These are phyloP conservation scores for Corymbia maculata DNA, from an alignment of 345 rosid species.

Conservation along the genomic window DNA sequence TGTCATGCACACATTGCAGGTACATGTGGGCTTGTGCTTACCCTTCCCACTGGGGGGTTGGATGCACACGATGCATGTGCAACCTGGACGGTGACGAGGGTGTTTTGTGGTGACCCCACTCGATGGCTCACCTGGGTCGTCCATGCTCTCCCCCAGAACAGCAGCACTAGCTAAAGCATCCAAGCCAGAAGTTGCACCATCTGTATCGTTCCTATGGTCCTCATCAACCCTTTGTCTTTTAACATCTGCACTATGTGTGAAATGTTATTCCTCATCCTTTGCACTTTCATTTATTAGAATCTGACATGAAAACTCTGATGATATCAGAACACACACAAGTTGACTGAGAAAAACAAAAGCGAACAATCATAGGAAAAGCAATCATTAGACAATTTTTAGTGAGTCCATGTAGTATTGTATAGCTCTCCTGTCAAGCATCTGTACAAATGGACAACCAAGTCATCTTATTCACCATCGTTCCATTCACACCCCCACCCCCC, in stretches of 20 bases:
- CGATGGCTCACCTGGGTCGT: conserved; percentile 33
- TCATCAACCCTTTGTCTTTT: conserved; percentile 53
- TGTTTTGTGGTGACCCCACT: conserved; percentile 75
- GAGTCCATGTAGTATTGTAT: background rate
- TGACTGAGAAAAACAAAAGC: background rate
- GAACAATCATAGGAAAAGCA: background rate
- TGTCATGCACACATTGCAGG: conserved; percentile 84
- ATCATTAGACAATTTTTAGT: background rate
- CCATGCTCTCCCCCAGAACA: conserved; percentile 39
- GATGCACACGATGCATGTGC: conserved; percentile 93
- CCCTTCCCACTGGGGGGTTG: conserved; percentile 99
- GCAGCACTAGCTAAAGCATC: conserved; percentile 81
- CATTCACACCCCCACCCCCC: background rate
- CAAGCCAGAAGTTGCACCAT: conserved; percentile 51
- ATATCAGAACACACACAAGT: conserved; percentile 75
- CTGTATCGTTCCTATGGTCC: conserved; percentile 29
- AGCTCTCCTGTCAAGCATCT: background rate
- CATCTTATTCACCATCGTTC: background rate
- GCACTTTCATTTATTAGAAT: background rate
- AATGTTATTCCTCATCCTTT: background rate
- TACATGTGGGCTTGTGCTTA: conserved; percentile 70
- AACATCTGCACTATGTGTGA: conserved; percentile 30
- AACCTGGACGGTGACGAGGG: conserved; percentile 93
- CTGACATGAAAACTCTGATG: conserved; percentile 49
- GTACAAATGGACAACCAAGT: background rate